phyloP scores from a whole-genome alignment of 768 basidiomycete genomes.

The Lepiota venenata region DNA sequence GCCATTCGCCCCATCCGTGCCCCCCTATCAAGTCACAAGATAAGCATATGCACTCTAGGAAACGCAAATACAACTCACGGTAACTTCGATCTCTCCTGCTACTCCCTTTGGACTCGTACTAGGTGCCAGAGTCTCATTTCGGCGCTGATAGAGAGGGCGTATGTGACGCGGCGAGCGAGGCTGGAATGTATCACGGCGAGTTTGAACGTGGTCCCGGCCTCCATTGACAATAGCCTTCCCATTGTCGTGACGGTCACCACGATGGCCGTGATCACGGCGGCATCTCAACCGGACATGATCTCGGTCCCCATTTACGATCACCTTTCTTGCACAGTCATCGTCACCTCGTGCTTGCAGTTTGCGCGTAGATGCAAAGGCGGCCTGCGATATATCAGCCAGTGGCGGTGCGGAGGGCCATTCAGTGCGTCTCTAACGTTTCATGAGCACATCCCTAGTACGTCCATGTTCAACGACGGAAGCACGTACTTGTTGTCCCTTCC shows the following conservation, averaged over 20 bases:
- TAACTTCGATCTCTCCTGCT: not conserved
- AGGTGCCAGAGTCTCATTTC: not conserved
- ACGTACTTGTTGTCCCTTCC: not conserved
- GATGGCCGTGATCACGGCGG: too few relatives aligned
- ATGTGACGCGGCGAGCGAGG: conserved; percentile 3
- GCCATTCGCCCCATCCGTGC: not conserved
- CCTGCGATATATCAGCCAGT: not conserved
- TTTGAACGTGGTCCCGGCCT: not conserved
- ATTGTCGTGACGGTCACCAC: not conserved
- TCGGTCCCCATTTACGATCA: not conserved
- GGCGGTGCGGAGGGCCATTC: not conserved
- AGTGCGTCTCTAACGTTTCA: not conserved
- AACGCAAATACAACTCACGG: not conserved
- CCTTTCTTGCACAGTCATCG: conserved; percentile 4
- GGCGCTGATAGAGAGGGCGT: not conserved
- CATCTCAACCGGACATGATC: not conserved
- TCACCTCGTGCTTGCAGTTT: not conserved
- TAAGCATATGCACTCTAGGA: not conserved
- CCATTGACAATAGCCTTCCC: not conserved
- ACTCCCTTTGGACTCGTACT: not conserved
- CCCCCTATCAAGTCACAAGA: not conserved
- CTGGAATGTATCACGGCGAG: not conserved
- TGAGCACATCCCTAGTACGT: not conserved
- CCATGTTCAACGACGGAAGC: not conserved
- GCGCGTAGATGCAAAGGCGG: not conserved